Evolutionary conservation across 2,329 filamentous ascomycete species (phyloP).

Genomic region (Fusarium floridanum): DNA sequence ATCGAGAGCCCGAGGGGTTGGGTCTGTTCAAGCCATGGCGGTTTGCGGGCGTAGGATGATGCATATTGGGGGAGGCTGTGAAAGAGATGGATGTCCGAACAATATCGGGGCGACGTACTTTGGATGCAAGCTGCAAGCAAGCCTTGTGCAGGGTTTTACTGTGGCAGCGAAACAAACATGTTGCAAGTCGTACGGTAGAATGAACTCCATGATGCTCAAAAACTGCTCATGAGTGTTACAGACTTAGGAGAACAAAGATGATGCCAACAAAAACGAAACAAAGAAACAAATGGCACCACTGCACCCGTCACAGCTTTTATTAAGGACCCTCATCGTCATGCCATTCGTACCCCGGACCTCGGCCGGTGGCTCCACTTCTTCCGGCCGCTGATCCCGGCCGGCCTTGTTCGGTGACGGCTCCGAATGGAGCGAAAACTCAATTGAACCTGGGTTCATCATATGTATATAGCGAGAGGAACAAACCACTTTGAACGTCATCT

Average conservation of each 20-base stretch:
- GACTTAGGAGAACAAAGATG: slow-evolving; percentile 5
- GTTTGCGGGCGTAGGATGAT: background rate
- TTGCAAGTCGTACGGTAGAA: background rate
- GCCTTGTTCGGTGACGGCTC: slow-evolving; percentile 3
- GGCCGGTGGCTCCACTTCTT: background rate
- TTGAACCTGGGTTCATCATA: background rate
- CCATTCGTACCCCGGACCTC: background rate
- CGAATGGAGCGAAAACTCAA: slow-evolving; percentile 18
- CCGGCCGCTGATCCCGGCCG: slow-evolving; percentile 16
- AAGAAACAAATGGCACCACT: background rate
- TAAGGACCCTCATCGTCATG: slow-evolving; percentile 1
- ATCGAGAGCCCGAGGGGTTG: slow-evolving; percentile 1
- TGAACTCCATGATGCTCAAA: background rate
- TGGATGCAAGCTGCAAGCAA: background rate
- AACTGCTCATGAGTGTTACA: slow-evolving; percentile 12
- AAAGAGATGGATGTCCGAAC: background rate
- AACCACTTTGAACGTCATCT: slow-evolving; percentile 15
- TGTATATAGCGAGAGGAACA: slow-evolving; percentile 1
- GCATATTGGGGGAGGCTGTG: background rate
- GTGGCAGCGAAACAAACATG: background rate
- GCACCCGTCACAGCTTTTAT: background rate
- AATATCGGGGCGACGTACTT: background rate
- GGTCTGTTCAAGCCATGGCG: background rate
- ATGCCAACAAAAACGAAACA: background rate
- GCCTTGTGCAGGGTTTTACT: background rate